Conservation (phyloP, 495 filamentous ascomycete species). For the Talaromyces trachyspermus region DNA sequence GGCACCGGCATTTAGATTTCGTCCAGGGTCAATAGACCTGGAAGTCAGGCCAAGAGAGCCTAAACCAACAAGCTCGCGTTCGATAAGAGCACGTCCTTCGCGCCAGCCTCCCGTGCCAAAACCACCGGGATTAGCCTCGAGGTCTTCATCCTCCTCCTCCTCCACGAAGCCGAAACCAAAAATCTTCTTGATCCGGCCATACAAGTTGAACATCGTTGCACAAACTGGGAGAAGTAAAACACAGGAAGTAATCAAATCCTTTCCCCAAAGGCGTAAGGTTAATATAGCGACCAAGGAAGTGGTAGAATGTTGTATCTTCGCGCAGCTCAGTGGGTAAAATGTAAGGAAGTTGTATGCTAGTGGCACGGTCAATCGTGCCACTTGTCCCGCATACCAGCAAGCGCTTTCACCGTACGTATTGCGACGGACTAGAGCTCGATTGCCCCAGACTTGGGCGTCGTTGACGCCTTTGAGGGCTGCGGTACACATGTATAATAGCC, state of each 20-base stretch:
- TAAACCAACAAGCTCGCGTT: constrained; percentile 69
- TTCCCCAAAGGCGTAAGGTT: constrained; percentile 75
- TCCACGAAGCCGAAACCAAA: constrained; percentile 73
- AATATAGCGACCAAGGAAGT: constrained; percentile 77
- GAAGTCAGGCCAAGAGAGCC: constrained; percentile 42
- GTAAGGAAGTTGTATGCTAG: constrained; percentile 94
- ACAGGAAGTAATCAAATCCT: constrained; percentile 78
- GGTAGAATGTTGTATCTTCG: constrained; percentile 68
- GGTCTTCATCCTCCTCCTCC: constrained; percentile 67
- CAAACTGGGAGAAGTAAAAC: constrained; percentile 77
- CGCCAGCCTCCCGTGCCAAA: constrained; percentile 83
- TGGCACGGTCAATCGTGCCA: constrained; percentile 84
- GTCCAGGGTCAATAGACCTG: constrained; percentile 25
- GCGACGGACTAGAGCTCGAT: constrained; percentile 78
- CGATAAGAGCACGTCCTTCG: constrained; percentile 89
- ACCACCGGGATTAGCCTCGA: constrained; percentile 52
- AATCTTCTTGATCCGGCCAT: constrained; percentile 67
- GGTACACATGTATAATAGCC: constrained; percentile 90
- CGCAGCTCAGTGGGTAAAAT: constrained; percentile 65
- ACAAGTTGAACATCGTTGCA: constrained; percentile 79
- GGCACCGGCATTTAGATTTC: constrained; percentile 18
- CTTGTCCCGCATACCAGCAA: constrained; percentile 88
- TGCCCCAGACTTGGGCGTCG: constrained; percentile 91
- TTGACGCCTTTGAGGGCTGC: constrained; percentile 78
- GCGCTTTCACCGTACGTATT: constrained; percentile 88